phyloP scores from a whole-genome alignment of 306 rosid species.

The Coriaria nepalensis region DNA sequence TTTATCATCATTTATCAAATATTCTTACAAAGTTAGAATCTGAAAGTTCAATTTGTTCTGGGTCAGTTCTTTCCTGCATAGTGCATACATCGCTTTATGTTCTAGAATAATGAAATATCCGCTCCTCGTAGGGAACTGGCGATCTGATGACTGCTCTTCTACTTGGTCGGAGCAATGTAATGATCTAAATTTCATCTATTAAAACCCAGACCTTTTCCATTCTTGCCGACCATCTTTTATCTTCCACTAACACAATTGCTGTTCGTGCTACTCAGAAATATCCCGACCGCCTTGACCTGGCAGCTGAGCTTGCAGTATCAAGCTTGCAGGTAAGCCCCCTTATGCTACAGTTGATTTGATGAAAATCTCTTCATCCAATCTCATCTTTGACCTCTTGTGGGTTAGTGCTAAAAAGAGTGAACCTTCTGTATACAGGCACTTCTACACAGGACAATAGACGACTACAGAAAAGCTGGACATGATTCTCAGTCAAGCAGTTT shows the following conservation, averaged over 20 bases:
- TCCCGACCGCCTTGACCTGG: slow-evolving; percentile 48
- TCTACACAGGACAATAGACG: slow-evolving; percentile 48
- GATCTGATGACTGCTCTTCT: slow-evolving; percentile 83
- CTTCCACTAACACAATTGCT: slow-evolving; percentile 6
- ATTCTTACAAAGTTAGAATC: too few relatives aligned
- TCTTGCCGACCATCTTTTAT: slow-evolving; percentile 9
- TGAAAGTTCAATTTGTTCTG: too few relatives aligned
- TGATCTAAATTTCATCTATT: slow-evolving; percentile 8
- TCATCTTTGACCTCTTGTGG: too few relatives aligned
- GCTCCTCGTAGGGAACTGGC: slow-evolving; percentile 62
- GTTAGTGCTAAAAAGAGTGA: too few relatives aligned
- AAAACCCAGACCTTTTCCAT: slow-evolving; percentile 2
- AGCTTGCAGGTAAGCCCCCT: slow-evolving; percentile 57
- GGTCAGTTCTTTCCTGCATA: too few relatives aligned
- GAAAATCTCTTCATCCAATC: not conserved
- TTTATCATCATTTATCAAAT: too few relatives aligned
- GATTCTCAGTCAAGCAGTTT: slow-evolving; percentile 56
- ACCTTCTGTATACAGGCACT: slow-evolving; percentile 31
- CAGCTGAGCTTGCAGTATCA: slow-evolving; percentile 82
- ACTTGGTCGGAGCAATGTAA: slow-evolving; percentile 95
- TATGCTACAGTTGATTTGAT: not conserved
- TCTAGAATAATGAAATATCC: too few relatives aligned
- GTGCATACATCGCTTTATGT: too few relatives aligned
- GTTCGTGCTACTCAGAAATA: slow-evolving; percentile 44
- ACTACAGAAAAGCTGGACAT: slow-evolving; percentile 45